Base-by-base conservation (phyloP, 768 basidiomycete species). In the Russula foetens region DNA sequence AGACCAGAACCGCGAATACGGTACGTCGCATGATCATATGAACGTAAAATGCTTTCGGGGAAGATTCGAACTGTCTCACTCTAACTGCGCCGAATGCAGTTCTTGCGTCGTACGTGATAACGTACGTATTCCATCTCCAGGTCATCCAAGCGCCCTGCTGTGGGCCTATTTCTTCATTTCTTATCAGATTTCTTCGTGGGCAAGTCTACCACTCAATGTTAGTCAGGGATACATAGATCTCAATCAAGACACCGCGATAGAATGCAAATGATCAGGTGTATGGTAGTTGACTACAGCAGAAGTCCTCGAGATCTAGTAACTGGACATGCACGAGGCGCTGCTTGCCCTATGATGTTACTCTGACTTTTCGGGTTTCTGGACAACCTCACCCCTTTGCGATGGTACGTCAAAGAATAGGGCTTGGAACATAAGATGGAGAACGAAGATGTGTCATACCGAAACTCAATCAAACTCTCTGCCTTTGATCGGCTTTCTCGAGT, bases 401-500 rank as follows among this genome's bases (percentile, higher is more conserved):
- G n/a, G 49, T 58, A 58, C 43, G 31, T 44, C 28, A 45, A 31
- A 29, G 58, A 46, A 54, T 5, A 9, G 31, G 31, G 31, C 31
- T 33, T 9, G 35, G 46, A 29, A 19, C n/a, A 38, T 24, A 26
- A 41, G 38, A 33, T n/a, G n/a, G 31, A 8, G 14, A 41, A 19
- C 8, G 39, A 41, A 41, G 39, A 41, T 19, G 15, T 19, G 17
- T 49, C 55, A 50, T 35, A 11, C 14, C 35, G 35, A 35, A 12
- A 7, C 35, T 35, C 35, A 35, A 12, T 35, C 35, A 35, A 35
- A 12, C 35, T 35, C 35, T 35, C 35, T 12, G 4, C 51, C 38
- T 41, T 46, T 62, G 56, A 57, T 62, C 55, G 50, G 60, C 1
- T 43, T 53, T 53, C 6, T 7, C 49, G 24, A 35, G 24, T 51